phyloP scores from a whole-genome alignment of 768 basidiomycete species.

The Xerocomus spinulosus region DNA sequence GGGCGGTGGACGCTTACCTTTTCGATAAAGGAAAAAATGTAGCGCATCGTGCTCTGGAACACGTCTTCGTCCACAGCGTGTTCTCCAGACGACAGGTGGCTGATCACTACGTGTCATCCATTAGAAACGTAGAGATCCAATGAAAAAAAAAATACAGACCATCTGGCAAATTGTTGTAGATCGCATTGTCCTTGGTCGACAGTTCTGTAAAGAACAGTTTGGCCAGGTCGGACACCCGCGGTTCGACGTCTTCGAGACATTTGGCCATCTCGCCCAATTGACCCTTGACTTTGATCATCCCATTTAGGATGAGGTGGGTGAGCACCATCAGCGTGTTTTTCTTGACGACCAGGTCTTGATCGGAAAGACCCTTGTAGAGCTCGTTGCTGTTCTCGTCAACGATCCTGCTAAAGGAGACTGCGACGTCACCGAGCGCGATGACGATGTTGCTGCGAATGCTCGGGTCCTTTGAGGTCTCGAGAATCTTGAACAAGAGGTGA shows the following conservation, averaged over 20 bases:
- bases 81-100: constrained; percentile 84
- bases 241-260: constrained; percentile 89
- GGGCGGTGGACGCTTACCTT: constrained; percentile 51
- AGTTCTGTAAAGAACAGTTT: constrained; percentile 96
- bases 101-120: constrained; percentile 62
- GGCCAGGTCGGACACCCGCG: constrained; percentile 87
- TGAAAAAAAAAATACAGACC: constrained; percentile 38
- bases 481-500: constrained; percentile 84
- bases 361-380: constrained; percentile 90
- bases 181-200: constrained; percentile 96
- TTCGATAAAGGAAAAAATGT: constrained; percentile 96
- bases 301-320: constrained; percentile 93
- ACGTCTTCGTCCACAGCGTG: constrained; percentile 90
- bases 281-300: constrained; percentile 99
- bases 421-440: constrained; percentile 95
- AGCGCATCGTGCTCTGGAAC: constrained; percentile 90
- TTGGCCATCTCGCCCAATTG: constrained; percentile 99
- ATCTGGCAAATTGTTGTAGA: constrained; percentile 98
- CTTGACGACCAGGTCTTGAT: constrained; percentile 85
- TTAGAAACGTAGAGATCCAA: too few relatives aligned
- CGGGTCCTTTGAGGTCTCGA: constrained; percentile 86
- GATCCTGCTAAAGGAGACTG: constrained; percentile 95
- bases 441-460: constrained; percentile 94
- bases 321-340: constrained; percentile 99
- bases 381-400: constrained; percentile 97